A percentile compares a stretch with the other conserved stretches of the same genome.
Conservation (phyloP, 148 eudicot species). For the Diospyros kaki region DNA sequence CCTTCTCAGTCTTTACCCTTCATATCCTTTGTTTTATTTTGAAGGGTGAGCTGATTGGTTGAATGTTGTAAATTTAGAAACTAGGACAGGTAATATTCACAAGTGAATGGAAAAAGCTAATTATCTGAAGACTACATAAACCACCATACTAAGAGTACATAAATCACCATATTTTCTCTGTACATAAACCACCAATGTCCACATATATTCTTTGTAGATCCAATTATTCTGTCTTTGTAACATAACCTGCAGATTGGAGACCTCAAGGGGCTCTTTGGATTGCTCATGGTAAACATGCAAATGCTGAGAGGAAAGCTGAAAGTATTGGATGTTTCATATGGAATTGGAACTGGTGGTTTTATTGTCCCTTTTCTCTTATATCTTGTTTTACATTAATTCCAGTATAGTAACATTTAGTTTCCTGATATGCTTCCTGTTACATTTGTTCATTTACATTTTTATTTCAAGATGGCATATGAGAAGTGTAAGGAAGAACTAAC, state of each 20-base stretch:
- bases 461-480: background rate
- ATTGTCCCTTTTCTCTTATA: background rate
- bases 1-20: background rate
- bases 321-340: constrained; percentile 80
- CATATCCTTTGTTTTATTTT: background rate
- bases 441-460: background rate
- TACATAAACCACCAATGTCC: background rate
- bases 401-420: background rate
- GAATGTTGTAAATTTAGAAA: background rate
- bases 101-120: background rate
- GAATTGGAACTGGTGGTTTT: constrained; percentile 63
- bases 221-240: constrained; percentile 1
- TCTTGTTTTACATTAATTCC: background rate
- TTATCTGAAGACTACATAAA: background rate
- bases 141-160: background rate
- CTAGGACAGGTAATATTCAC: background rate
- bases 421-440: background rate
- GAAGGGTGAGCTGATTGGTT: background rate
- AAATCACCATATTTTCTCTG: background rate
- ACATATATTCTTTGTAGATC: background rate
- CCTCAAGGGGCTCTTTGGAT: constrained; percentile 79
- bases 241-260: constrained; percentile 67
- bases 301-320: constrained; percentile 71
- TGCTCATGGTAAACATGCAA: constrained; percentile 64
- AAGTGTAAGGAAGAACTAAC: background rate